Percentiles rank a stretch among this genome's conserved stretches.
These are phyloP conservation scores for Daedaleopsis sinensis DNA, from an alignment of 768 basidiomycete genomes.

Conservation along the genomic window DNA sequence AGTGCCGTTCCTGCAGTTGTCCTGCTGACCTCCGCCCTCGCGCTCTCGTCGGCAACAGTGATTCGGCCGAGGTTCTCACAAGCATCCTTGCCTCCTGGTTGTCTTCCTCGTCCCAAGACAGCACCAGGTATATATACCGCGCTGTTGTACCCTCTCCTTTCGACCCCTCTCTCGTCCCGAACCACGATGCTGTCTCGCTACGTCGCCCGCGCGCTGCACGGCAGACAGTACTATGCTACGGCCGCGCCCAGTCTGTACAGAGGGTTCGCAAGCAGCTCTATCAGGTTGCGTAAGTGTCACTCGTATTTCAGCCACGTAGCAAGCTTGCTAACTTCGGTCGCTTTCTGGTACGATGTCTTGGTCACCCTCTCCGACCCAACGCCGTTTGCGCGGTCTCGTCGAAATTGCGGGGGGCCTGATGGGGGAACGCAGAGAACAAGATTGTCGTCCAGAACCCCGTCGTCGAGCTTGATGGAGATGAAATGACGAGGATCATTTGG, in stretches of 20 bases:
- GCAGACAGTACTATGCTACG: conserved; percentile 10
- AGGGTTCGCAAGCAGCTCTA: conserved; percentile 24
- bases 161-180: conserved; percentile 1
- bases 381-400: conserved; percentile 3
- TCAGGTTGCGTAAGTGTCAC: conserved; percentile 24
- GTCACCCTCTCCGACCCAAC: neutral
- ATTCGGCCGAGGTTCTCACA: conserved; percentile 24
- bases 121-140: conserved; percentile 12
- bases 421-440: conserved; percentile 40
- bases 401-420: conserved; percentile 6
- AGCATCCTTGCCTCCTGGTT: neutral
- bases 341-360: neutral
- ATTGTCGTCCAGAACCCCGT: conserved; percentile 88
- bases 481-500: conserved; percentile 99
- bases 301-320: neutral
- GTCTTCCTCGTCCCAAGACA: neutral
- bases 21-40: conserved; percentile 1
- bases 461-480: conserved; percentile 95
- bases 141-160: neutral
- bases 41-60: conserved; percentile 7
- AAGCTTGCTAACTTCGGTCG: neutral
- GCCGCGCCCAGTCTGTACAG: conserved; percentile 7
- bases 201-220: conserved; percentile 18
- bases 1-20: neutral
- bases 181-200: conserved; percentile 19